Evolutionary conservation across 2,329 filamentous ascomycete species (phyloP).

Genomic region (Diaporthe vexans): DNA sequence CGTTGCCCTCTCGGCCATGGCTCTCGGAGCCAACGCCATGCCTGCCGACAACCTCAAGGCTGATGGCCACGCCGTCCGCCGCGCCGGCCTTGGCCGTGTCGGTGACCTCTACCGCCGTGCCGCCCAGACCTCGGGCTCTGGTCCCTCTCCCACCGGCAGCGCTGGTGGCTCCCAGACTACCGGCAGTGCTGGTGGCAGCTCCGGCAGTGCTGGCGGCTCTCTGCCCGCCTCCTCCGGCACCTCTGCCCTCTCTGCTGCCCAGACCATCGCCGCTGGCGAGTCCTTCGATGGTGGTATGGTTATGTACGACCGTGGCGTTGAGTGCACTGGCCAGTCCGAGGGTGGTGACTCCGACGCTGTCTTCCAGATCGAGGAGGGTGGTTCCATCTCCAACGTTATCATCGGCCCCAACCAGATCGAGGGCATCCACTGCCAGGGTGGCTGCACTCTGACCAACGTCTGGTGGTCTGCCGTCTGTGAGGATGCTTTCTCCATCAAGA

Average conservation of each 20-base stretch:
- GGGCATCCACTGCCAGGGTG: conserved; percentile 63
- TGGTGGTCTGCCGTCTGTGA: conserved; percentile 54
- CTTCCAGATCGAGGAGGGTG: conserved; percentile 64
- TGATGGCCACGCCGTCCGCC: conserved; percentile 16
- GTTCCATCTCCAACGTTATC: conserved; percentile 65
- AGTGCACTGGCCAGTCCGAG: conserved; percentile 43
- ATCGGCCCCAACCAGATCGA: conserved; percentile 63
- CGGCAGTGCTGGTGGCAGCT: neutral
- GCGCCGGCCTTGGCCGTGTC: conserved; percentile 18
- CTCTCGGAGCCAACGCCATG: conserved; percentile 28
- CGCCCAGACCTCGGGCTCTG: conserved; percentile 15
- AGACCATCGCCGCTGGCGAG: conserved; percentile 40
- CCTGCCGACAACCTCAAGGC: conserved; percentile 23
- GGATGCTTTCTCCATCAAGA: conserved; percentile 54
- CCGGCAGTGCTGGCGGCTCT: conserved; percentile 22
- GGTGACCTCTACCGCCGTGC: conserved; percentile 30
- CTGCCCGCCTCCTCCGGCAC: conserved; percentile 38
- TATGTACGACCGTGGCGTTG: conserved; percentile 41
- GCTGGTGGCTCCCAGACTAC: conserved; percentile 20
- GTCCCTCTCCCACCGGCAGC: conserved; percentile 16
- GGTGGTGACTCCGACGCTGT: conserved; percentile 56
- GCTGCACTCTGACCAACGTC: conserved; percentile 56
- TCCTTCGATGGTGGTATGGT: conserved; percentile 53
- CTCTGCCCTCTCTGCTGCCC: conserved; percentile 31
- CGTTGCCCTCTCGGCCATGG: conserved; percentile 33